Evolutionary conservation across 1,139 yeast genomes (phyloP).

Genomic region (Meyerozyma smithsonii): DNA sequence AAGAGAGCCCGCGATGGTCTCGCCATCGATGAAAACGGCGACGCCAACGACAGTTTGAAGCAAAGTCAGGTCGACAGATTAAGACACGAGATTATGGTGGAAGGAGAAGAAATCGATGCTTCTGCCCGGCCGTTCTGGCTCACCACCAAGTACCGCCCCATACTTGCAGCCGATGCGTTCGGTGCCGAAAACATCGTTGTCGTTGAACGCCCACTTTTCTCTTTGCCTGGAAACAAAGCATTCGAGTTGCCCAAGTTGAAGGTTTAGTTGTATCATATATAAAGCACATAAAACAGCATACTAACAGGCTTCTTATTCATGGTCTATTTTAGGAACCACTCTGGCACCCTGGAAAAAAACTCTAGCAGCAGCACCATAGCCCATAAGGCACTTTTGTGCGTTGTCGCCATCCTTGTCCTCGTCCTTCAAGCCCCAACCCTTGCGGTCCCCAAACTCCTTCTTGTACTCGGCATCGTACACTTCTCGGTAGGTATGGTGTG

Average conservation of each 20-base stretch:
- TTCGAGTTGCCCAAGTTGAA: constrained; percentile 67
- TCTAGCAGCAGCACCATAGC: constrained; percentile 64
- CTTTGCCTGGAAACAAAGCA: constrained; percentile 65
- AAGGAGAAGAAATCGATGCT: constrained; percentile 14
- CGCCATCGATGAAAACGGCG: constrained; percentile 36
- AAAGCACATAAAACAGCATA: not conserved
- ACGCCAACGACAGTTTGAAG: constrained; percentile 23
- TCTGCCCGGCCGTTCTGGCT: constrained; percentile 57
- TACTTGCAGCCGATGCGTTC: constrained; percentile 58
- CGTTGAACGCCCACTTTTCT: constrained; percentile 71
- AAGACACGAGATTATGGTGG: constrained; percentile 25
- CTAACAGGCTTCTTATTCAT: not conserved
- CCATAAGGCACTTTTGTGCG: constrained; percentile 56
- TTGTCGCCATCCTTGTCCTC: constrained; percentile 37
- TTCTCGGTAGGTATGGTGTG: constrained; percentile 49
- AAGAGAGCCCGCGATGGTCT: constrained; percentile 66
- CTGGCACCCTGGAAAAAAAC: constrained; percentile 68
- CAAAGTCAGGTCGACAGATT: constrained; percentile 28
- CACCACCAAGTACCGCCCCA: constrained; percentile 71
- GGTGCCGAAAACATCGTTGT: constrained; percentile 52
- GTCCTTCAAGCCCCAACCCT: constrained; percentile 46
- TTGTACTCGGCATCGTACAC: constrained; percentile 47
- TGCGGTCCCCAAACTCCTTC: constrained; percentile 52
- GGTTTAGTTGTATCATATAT: constrained; percentile 25
- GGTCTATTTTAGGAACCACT: constrained; percentile 34